phyloP scores from a whole-genome alignment of 805 yeast genomes.

The Zygotorulaspora danielsina region DNA sequence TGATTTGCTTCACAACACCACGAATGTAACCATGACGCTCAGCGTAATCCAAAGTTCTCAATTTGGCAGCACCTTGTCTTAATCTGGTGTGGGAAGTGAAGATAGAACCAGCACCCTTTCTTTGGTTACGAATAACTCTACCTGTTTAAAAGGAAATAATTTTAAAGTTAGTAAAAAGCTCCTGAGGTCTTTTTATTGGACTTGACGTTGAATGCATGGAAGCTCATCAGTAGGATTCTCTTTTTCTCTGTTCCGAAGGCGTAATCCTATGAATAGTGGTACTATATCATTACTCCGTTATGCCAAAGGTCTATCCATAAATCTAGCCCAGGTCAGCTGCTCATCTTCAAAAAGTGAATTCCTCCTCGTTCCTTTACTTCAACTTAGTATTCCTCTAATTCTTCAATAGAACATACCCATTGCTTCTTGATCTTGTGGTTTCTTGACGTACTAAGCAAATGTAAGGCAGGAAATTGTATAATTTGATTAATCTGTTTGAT shows the following conservation, averaged over 20 bases:
- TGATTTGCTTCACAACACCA: constrained; percentile 97
- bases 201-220: background rate
- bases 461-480: too few species aligned
- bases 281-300: too few species aligned
- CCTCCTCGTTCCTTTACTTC: too few species aligned
- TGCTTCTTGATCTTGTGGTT: constrained; percentile 35
- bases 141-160: constrained; percentile 43
- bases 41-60: constrained; percentile 97
- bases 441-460: constrained; percentile 8
- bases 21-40: constrained; percentile 99
- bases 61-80: constrained; percentile 99
- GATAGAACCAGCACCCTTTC: constrained; percentile 99
- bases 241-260: too few species aligned
- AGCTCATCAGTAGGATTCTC: background rate
- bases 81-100: constrained; percentile 99
- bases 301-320: too few species aligned
- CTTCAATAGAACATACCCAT: constrained; percentile 40
- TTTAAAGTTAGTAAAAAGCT: constrained; percentile 18
- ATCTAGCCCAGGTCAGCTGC: too few species aligned
- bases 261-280: too few species aligned
- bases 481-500: too few species aligned
- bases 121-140: constrained; percentile 99
- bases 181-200: too few species aligned
- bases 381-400: too few species aligned
- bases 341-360: too few species aligned